Conservation (phyloP, 441 rosid genomes). For the Eutrema salsugineum region DNA sequence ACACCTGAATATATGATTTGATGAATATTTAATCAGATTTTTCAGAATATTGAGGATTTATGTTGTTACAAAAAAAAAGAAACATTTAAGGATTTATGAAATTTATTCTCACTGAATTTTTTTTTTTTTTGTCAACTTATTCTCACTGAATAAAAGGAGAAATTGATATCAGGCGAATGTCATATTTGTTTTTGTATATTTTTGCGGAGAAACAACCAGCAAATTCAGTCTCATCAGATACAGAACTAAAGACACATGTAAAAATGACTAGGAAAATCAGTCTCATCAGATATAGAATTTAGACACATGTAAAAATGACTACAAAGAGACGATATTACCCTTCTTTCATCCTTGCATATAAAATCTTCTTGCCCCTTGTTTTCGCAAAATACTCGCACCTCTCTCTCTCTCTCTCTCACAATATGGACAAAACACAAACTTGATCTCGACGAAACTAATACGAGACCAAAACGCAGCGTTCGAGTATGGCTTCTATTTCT, state of each 20-base stretch:
- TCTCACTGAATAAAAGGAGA: not conserved
- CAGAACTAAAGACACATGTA: not conserved
- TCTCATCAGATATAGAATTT: not conserved
- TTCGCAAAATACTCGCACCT: not conserved
- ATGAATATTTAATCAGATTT: not conserved
- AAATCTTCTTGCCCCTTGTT: not conserved
- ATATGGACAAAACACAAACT: conserved; percentile 28
- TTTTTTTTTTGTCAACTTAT: too few species aligned
- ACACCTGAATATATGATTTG: not conserved
- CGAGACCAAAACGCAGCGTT: not conserved
- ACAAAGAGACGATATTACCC: not conserved
- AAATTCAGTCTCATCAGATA: not conserved
- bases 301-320: not conserved
- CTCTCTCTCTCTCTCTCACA: not conserved
- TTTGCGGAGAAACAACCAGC: not conserved
- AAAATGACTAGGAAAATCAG: not conserved
- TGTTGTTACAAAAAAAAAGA: too few species aligned
- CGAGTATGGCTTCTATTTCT: conserved; percentile 29
- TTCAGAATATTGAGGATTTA: not conserved
- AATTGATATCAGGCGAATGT: not conserved
- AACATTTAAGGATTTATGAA: not conserved
- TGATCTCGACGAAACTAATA: conserved; percentile 17
- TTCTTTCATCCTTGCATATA: not conserved
- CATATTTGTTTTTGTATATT: not conserved
- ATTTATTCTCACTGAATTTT: not conserved